Conservation (phyloP, 768 basidiomycete genomes). For the Termitomyces sp. region DNA sequence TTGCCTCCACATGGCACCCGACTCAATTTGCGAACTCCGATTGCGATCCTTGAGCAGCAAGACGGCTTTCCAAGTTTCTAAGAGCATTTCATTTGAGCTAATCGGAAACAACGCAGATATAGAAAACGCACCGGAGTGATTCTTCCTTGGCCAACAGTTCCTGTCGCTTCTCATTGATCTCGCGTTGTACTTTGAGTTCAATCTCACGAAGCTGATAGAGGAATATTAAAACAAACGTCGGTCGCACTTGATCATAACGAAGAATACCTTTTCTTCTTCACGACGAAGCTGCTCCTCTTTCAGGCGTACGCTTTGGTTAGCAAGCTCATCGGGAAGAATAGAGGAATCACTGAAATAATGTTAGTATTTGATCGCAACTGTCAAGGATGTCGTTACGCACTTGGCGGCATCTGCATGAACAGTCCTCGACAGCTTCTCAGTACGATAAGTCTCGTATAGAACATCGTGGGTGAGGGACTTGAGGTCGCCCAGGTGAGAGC, state of each 20-base stretch:
- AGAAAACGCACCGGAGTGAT: slow-evolving; percentile 64
- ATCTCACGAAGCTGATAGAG: slow-evolving; percentile 81
- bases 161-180: slow-evolving; percentile 97
- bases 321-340: slow-evolving; percentile 94
- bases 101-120: neutral
- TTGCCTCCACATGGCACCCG: slow-evolving; percentile 6
- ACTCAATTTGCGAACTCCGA: slow-evolving; percentile 71
- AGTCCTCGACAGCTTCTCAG: slow-evolving; percentile 91
- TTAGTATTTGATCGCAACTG: slow-evolving; percentile 16
- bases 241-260: neutral
- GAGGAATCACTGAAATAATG: slow-evolving; percentile 65
- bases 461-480: slow-evolving; percentile 94
- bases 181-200: slow-evolving; percentile 95
- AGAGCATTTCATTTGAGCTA: slow-evolving; percentile 4
- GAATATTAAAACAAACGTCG: slow-evolving; percentile 9
- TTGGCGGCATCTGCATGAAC: slow-evolving; percentile 70
- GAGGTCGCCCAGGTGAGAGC: slow-evolving; percentile 92
- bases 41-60: slow-evolving; percentile 86
- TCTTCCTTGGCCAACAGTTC: slow-evolving; percentile 96
- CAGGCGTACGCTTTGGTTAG: slow-evolving; percentile 93
- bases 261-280: slow-evolving; percentile 87
- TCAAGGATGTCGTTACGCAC: slow-evolving; percentile 35
- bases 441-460: slow-evolving; percentile 95
- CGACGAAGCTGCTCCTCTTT: slow-evolving; percentile 98
- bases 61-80: slow-evolving; percentile 87